These are phyloP conservation scores for Pyracantha coccinea DNA, from an alignment of 331 rosid genomes.

Conservation along the genomic window DNA sequence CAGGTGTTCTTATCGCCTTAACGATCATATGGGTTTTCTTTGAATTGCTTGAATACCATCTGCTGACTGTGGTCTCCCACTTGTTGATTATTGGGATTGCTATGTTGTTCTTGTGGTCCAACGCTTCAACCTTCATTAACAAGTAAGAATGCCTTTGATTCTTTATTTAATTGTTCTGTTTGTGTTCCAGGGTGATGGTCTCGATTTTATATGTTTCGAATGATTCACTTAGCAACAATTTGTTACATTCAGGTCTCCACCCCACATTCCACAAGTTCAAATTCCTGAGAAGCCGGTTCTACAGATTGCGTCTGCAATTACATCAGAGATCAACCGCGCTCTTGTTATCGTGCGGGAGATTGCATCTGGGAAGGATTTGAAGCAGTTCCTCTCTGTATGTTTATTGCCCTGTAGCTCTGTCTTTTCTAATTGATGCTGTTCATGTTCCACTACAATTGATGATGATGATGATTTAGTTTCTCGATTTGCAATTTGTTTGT, in stretches of 20 bases:
- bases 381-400: slow-evolving; percentile 79
- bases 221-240: slow-evolving; percentile 10
- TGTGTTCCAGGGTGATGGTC: neutral
- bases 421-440: neutral
- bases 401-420: neutral
- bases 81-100: slow-evolving; percentile 48
- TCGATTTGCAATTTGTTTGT: neutral
- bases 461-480: neutral
- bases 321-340: slow-evolving; percentile 54
- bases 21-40: slow-evolving; percentile 75
- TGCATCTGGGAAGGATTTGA: slow-evolving; percentile 83
- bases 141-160: slow-evolving; percentile 59
- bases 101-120: slow-evolving; percentile 74
- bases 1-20: slow-evolving; percentile 55
- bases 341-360: slow-evolving; percentile 53
- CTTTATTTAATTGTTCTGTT: neutral
- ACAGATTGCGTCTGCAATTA: slow-evolving; percentile 62
- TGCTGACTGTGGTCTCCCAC: slow-evolving; percentile 73
- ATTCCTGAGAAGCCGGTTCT: slow-evolving; percentile 71
- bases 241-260: slow-evolving; percentile 42
- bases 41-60: slow-evolving; percentile 67
- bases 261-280: slow-evolving; percentile 60
- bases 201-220: neutral
- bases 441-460: neutral
- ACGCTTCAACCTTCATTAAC: slow-evolving; percentile 68